Percentiles rank a stretch among this genome's conserved stretches.
These are phyloP conservation scores for Cladochytrium replicatum DNA, from an alignment of 192 early-diverging fungal genomes.

Conservation along the genomic window DNA sequence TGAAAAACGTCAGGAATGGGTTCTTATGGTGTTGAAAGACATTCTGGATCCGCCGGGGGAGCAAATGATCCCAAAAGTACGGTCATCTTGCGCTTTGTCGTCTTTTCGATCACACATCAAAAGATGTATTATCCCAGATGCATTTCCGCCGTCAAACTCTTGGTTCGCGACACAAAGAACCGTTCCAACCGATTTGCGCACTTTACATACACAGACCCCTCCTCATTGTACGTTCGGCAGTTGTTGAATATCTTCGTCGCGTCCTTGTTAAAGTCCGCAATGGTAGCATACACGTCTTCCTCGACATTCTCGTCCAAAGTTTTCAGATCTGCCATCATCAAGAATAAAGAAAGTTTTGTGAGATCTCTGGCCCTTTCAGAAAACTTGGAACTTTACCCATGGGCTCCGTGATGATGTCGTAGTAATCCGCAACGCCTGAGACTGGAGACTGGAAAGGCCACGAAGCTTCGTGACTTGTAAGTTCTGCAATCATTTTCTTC, in stretches of 20 bases:
- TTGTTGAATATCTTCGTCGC: conserved; percentile 89
- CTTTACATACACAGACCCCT: conserved; percentile 70
- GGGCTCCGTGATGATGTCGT: conserved; percentile 88
- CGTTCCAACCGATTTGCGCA: conserved; percentile 67
- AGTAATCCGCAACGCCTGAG: conserved; percentile 90
- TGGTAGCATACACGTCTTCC: conserved; percentile 68
- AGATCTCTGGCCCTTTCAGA: too few relatives aligned
- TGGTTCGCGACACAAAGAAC: too few relatives aligned
- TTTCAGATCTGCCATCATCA: conserved; percentile 49
- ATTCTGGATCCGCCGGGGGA: too few relatives aligned
- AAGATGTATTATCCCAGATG: too few relatives aligned
- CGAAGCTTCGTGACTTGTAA: conserved; percentile 24
- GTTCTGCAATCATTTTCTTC: conserved; percentile 64
- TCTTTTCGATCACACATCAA: too few relatives aligned
- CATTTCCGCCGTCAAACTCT: too few relatives aligned
- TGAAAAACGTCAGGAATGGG: too few relatives aligned
- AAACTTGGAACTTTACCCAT: conserved; percentile 78
- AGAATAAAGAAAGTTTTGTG: not conserved
- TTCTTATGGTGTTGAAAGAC: too few relatives aligned
- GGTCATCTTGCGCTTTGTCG: too few relatives aligned
- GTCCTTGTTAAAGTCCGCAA: conserved; percentile 77
- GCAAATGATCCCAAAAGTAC: too few relatives aligned
- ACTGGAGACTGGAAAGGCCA: conserved; percentile 97
- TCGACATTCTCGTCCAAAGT: conserved; percentile 80
- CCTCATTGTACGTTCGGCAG: conserved; percentile 83